Evolutionary conservation across 768 basidiomycete species (phyloP), one percentile per base, ranked within the genome.

Genomic region (Boletus rufocinnamomeus): DNA sequence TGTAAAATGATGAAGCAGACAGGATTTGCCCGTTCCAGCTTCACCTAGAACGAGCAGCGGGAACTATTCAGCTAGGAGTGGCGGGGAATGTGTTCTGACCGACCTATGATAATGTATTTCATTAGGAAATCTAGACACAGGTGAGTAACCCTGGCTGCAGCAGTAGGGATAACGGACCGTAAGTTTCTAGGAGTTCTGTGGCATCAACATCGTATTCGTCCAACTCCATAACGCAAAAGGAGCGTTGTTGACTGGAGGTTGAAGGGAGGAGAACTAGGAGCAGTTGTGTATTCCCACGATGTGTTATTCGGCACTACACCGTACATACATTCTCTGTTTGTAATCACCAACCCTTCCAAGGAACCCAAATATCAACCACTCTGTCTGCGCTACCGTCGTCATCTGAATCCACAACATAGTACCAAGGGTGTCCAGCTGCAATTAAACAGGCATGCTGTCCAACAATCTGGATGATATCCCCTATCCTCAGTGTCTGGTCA

Each of bases 51-150:
- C 9, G 35, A 21, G 35, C 17, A 25, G 52, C 37, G 34, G 57
- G 54, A 23, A 27, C 11, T 30, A 54, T 50, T 55, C 47, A 58
- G 56, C 34, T 51, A 34, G 38, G 63, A 52, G 52, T 56, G 37
- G 57, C 50, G 49, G 47, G 47, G 49, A 51, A 25, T 50, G 52
- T 35, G 21, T 43, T 40, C 23, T 57, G 14, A 60, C 80, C 58
- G 64, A 93, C 96, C 96, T 67, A 98, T 93, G 65, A 98, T 85
- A 70, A 98, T 97, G 76, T 95, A 94, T 79, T 99, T 99, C 87
- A 98, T 93, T 64, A 99, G 84, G 74, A 97, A 98, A 77, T 99
- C 97, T 97, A 74, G 46, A 57, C 46, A 17, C 9, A n/a, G 43
- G 45, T 63, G 61, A 69, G 64, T 52, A 59, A 58, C 52, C 56